Base-by-base conservation (phyloP, 306 rosid genomes). In the Vigna radiata region DNA sequence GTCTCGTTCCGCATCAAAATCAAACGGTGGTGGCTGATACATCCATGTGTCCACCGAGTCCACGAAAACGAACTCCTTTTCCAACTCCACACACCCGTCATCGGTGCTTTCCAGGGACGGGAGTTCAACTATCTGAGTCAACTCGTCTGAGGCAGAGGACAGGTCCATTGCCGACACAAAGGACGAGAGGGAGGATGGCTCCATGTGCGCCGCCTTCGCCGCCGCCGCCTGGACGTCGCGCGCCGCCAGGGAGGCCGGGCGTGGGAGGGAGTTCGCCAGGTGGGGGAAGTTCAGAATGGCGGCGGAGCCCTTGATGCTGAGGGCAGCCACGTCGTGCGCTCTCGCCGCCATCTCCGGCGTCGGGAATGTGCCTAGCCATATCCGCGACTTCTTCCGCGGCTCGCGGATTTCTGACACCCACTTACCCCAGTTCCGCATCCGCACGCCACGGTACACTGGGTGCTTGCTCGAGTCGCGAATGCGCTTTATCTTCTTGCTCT, bases 331-430 rank as follows among this genome's bases (percentile, higher is more conserved):
- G 76, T 96, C 99, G 63, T 96, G 99, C 0, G 99, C 99, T 12
- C 99, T 62, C 0, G 99, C 99, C 0, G 99, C 99, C 99, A 96
- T 96, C 81, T 96, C 98, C 0, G 98, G 94, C 0, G 89, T 89
- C 0, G 93, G 88, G 58, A 91, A 96, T 60, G 99, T 96, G 1
- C 99, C 99, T 0, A 96, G 86, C 99, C 99, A 96, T 88, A 96
- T 96, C 73, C 99, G 91, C 0, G 99, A 96, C 75, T 96, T 96
- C 88, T 96, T 96, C 2, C 93, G 76, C 0, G 99, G 99, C 86
- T 96, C 98, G 0, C 99, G 90, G 72, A 96, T 96, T 86, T 96
- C 99, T 0, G 99, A 96, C 11, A 96, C 99, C 99, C 99, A 96
- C 82, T 96, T 96, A 0, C 99, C 99, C 99, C 99, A 96, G 25